phyloP scores from a whole-genome alignment of 495 filamentous ascomycete species.

The Podospora pseudopauciseta region DNA sequence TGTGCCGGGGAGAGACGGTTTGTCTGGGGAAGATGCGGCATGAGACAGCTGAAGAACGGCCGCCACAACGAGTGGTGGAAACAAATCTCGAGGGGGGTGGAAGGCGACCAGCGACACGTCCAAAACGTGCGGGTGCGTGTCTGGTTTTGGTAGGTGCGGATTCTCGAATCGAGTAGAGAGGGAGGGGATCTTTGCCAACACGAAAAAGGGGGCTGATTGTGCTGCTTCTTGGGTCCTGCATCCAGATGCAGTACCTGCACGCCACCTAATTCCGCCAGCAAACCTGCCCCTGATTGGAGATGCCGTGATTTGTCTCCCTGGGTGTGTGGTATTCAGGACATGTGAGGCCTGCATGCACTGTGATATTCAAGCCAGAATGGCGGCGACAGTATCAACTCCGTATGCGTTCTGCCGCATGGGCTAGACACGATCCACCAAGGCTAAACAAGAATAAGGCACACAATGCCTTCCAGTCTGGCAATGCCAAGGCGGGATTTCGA shows the following conservation, averaged over 20 bases:
- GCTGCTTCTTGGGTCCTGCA: not conserved
- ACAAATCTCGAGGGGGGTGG: not conserved
- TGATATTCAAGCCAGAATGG: slow-evolving; percentile 1
- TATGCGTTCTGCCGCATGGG: not conserved
- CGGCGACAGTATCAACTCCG: not conserved
- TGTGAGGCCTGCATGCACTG: not conserved
- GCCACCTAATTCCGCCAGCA: slow-evolving; percentile 21
- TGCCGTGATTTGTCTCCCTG: not conserved
- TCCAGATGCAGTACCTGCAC: slow-evolving; percentile 19
- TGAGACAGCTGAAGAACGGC: slow-evolving; percentile 26
- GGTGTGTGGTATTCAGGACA: not conserved
- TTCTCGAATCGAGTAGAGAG: not conserved
- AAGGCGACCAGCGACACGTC: not conserved
- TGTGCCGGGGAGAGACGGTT: slow-evolving; percentile 12
- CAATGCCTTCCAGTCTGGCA: not conserved
- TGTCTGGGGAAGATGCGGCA: slow-evolving; percentile 23
- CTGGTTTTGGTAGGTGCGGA: not conserved
- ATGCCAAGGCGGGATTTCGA: slow-evolving; percentile 9
- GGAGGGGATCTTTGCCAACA: slow-evolving; percentile 13
- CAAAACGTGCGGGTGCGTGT: slow-evolving; percentile 8
- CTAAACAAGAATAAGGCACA: not conserved
- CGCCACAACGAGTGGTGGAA: slow-evolving; percentile 17
- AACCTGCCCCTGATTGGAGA: slow-evolving; percentile 2
- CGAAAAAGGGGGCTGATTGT: slow-evolving; percentile 10
- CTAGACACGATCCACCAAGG: not conserved